Evolutionary conservation across 2,329 filamentous ascomycete genomes (phyloP).

Genomic region (Pseudophaeomoniella oleicola): DNA sequence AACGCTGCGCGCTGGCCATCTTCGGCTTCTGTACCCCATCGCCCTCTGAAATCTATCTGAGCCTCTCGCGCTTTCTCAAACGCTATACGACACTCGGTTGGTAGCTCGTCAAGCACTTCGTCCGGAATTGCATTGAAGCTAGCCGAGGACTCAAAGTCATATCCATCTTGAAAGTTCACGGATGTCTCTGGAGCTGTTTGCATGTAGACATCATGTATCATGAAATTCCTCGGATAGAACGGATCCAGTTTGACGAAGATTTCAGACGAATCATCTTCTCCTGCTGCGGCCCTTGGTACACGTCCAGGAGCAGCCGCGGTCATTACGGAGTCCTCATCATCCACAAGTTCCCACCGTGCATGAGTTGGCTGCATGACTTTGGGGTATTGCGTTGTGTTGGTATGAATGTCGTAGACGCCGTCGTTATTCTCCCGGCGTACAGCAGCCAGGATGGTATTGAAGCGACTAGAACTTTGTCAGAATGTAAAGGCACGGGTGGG

Average conservation of each 20-base stretch:
- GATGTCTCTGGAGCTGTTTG: slow-evolving; percentile 43
- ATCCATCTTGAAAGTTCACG: slow-evolving; percentile 24
- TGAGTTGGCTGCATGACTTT: slow-evolving; percentile 80
- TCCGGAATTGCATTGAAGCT: slow-evolving; percentile 20
- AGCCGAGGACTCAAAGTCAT: slow-evolving; percentile 22
- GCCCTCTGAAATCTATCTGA: slow-evolving; percentile 58
- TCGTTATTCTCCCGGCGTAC: slow-evolving; percentile 54
- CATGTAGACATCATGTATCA: slow-evolving; percentile 47
- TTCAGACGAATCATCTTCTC: slow-evolving; percentile 12
- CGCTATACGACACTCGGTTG: slow-evolving; percentile 47
- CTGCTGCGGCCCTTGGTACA: slow-evolving; percentile 10
- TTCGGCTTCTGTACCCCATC: slow-evolving; percentile 56
- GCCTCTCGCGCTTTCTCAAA: slow-evolving; percentile 52
- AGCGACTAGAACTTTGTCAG: slow-evolving; percentile 42
- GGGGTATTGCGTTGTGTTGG: slow-evolving; percentile 80
- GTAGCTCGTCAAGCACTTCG: slow-evolving; percentile 28
- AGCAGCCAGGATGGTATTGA: slow-evolving; percentile 61
- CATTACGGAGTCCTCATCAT: slow-evolving; percentile 15
- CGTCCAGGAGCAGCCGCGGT: slow-evolving; percentile 20
- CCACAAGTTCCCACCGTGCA: slow-evolving; percentile 62
- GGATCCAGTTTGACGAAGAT: slow-evolving; percentile 41
- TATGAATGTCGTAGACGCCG: slow-evolving; percentile 87
- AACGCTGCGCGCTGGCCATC: slow-evolving; percentile 29
- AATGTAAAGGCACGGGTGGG: not conserved
- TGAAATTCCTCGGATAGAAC: slow-evolving; percentile 45